These are phyloP conservation scores for Xanthoceras sorbifolium DNA, from an alignment of 345 rosid species.

Conservation along the genomic window DNA sequence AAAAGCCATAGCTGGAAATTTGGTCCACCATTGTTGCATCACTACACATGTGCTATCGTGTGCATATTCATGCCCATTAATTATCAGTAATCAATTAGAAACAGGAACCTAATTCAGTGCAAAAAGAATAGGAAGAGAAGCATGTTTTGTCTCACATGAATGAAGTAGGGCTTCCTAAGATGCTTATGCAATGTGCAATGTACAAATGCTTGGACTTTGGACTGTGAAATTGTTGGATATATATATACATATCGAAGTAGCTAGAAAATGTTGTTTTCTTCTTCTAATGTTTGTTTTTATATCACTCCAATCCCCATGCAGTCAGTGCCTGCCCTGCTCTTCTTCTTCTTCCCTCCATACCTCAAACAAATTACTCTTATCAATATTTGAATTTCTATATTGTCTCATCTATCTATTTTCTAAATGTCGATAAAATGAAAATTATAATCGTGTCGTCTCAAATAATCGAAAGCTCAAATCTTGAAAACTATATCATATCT, in stretches of 20 bases:
- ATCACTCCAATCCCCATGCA: background rate
- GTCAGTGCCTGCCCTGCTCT: too few relatives aligned
- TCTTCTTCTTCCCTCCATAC: background rate
- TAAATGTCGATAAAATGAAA: background rate
- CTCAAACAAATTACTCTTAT: too few relatives aligned
- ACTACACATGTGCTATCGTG: slow-evolving; percentile 16
- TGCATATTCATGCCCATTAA: slow-evolving; percentile 8
- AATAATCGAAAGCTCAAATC: too few relatives aligned
- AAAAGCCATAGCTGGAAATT: slow-evolving; percentile 29
- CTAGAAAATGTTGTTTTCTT: background rate
- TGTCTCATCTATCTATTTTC: background rate
- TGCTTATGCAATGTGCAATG: background rate
- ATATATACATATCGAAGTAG: too few relatives aligned
- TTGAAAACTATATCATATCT: too few relatives aligned
- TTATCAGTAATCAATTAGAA: slow-evolving; percentile 15
- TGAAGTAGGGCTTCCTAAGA: background rate
- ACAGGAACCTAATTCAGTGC: slow-evolving; percentile 12
- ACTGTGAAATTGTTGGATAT: background rate
- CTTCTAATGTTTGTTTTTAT: background rate
- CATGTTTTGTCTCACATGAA: slow-evolving; percentile 28
- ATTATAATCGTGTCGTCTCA: too few relatives aligned
- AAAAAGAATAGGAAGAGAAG: slow-evolving; percentile 4
- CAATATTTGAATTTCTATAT: background rate
- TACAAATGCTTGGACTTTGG: too few relatives aligned
- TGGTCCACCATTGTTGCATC: slow-evolving; percentile 36